phyloP scores from a whole-genome alignment of 208 protist genomes.

The Novymonas esmeraldas region DNA sequence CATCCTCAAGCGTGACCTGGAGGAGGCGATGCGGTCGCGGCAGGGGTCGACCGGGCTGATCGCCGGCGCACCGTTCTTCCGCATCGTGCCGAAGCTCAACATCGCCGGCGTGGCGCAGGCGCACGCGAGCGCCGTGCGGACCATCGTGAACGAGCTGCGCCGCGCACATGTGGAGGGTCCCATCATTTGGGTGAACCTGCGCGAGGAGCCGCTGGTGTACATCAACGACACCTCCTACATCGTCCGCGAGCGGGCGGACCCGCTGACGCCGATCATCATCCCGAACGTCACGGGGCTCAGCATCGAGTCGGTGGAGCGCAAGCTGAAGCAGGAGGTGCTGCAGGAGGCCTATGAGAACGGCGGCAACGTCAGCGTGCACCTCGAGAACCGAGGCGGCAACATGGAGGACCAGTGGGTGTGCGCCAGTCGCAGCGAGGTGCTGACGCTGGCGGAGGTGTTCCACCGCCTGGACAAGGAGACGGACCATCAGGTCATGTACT shows the following conservation, averaged over 20 bases:
- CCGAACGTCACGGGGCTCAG: conserved; percentile 75
- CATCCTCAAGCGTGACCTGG: conserved; percentile 79
- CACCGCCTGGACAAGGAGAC: conserved; percentile 34
- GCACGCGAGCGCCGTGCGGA: conserved; percentile 66
- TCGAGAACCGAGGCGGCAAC: conserved; percentile 59
- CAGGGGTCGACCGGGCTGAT: conserved; percentile 78
- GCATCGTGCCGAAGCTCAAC: conserved; percentile 87
- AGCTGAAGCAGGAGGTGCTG: conserved; percentile 87
- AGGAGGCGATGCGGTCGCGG: conserved; percentile 69
- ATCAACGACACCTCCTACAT: conserved; percentile 87
- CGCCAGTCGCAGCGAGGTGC: conserved; percentile 55
- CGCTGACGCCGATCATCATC: conserved; percentile 81
- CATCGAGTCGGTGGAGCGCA: conserved; percentile 80
- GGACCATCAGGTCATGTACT: conserved; percentile 64
- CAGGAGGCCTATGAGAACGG: conserved; percentile 81
- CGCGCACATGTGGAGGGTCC: conserved; percentile 64
- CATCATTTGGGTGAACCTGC: conserved; percentile 88
- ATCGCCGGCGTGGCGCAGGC: conserved; percentile 84
- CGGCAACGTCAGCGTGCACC: conserved; percentile 84
- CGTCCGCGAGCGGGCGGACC: conserved; percentile 79
- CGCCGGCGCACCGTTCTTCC: conserved; percentile 83
- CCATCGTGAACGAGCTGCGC: conserved; percentile 82
- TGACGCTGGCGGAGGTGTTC: conserved; percentile 75
- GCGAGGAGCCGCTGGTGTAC: conserved; percentile 88
- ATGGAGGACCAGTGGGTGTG: conserved; percentile 91